Conservation (phyloP, 306 rosid genomes). For the Ziziphus jujuba region DNA sequence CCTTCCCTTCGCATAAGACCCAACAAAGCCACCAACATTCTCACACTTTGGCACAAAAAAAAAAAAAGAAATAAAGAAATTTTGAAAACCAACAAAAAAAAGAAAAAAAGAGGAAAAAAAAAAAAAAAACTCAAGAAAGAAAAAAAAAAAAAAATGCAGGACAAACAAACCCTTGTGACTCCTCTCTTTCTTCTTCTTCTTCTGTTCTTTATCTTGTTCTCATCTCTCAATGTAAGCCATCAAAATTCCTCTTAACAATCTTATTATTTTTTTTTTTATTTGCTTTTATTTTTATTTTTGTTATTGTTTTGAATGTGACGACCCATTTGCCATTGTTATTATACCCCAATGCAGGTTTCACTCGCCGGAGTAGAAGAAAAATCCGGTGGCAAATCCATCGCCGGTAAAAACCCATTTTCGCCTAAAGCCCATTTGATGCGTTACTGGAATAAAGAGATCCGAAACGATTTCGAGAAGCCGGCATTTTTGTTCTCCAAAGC, state of each 20-base stretch:
- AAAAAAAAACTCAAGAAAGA: background rate
- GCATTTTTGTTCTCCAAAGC: slow-evolving; percentile 67
- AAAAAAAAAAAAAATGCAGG: slow-evolving; percentile 21
- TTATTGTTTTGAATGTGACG: background rate
- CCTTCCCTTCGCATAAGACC: slow-evolving; percentile 24
- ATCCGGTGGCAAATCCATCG: slow-evolving; percentile 16
- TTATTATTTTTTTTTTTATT: too few relatives aligned
- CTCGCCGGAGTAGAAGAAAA: slow-evolving; percentile 9
- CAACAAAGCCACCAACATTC: slow-evolving; percentile 68
- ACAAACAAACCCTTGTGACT: slow-evolving; percentile 38
- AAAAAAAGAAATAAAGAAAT: slow-evolving; percentile 3
- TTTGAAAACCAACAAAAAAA: background rate
- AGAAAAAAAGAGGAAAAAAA: slow-evolving; percentile 31
- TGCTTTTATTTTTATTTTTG: background rate
- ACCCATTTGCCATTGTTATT: slow-evolving; percentile 22
- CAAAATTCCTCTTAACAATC: background rate
- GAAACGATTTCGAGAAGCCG: slow-evolving; percentile 52
- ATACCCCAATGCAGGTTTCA: slow-evolving; percentile 76
- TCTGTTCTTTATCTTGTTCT: slow-evolving; percentile 54
- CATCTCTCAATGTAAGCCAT: slow-evolving; percentile 64
- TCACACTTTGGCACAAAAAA: slow-evolving; percentile 11
- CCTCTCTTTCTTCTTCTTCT: slow-evolving; percentile 17
- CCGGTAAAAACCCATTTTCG: slow-evolving; percentile 64
- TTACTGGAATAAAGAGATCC: slow-evolving; percentile 93
- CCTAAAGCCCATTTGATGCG: slow-evolving; percentile 69